phyloP scores from a whole-genome alignment of 2,329 filamentous ascomycete genomes.

The Fusarium sarcochroum region DNA sequence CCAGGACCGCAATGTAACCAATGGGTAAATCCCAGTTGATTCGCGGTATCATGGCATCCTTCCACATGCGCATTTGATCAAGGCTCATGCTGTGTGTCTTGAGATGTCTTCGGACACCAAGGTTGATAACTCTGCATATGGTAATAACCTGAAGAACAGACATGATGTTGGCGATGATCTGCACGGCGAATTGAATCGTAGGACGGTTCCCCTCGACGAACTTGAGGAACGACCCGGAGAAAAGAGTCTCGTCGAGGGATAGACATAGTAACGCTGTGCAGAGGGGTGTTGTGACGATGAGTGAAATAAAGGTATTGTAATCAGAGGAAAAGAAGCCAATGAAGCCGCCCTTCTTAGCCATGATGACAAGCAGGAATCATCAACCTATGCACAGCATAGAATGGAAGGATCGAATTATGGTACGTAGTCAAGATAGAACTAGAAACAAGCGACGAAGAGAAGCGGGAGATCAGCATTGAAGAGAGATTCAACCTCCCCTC shows the following conservation, averaged over 20 bases:
- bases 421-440: background rate
- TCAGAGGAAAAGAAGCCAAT: slow-evolving; percentile 24
- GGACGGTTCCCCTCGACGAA: slow-evolving; percentile 3
- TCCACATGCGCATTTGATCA: slow-evolving; percentile 22
- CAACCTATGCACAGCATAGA: slow-evolving; percentile 8
- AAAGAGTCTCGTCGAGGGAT: slow-evolving; percentile 6
- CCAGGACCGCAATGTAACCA: background rate
- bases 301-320: slow-evolving; percentile 21
- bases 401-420: background rate
- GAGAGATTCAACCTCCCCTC: background rate
- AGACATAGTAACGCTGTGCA: slow-evolving; percentile 21
- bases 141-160: slow-evolving; percentile 3
- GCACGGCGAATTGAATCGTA: slow-evolving; percentile 14
- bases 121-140: slow-evolving; percentile 20
- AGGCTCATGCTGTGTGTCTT: slow-evolving; percentile 27
- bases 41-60: slow-evolving; percentile 18
- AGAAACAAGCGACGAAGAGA: background rate
- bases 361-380: background rate
- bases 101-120: slow-evolving; percentile 17
- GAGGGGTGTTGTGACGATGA: slow-evolving; percentile 16
- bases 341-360: slow-evolving; percentile 10
- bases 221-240: slow-evolving; percentile 10
- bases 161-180: slow-evolving; percentile 21
- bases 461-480: slow-evolving; percentile 12
- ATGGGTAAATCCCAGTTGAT: slow-evolving; percentile 31